These are phyloP conservation scores for Arthrobotrys pseudoclavata DNA, from an alignment of 2,329 filamentous ascomycete species.

Conservation along the genomic window DNA sequence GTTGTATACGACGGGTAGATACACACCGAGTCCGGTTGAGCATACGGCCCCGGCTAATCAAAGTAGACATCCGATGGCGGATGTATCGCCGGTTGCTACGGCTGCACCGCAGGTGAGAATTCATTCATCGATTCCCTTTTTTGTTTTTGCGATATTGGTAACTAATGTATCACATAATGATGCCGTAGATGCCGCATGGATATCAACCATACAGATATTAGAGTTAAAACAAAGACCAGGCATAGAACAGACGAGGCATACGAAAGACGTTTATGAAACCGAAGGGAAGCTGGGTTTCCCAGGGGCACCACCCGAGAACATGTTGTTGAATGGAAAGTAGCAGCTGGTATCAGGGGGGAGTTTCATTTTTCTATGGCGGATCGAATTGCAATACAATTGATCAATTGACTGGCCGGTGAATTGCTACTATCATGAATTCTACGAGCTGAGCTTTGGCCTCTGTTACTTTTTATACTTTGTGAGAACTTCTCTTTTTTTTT, in stretches of 20 bases:
- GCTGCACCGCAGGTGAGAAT: constrained; percentile 31
- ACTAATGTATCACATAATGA: constrained; percentile 12
- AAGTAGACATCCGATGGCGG: constrained; percentile 55
- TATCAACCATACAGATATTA: constrained; percentile 60
- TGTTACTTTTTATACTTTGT: background rate
- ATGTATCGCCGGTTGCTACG: constrained; percentile 37
- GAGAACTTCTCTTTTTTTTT: background rate
- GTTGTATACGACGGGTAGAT: constrained; percentile 26
- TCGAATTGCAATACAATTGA: background rate
- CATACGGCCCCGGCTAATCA: constrained; percentile 1
- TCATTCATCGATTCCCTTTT: background rate
- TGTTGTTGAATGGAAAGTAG: constrained; percentile 2
- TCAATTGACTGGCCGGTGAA: background rate
- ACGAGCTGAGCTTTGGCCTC: constrained; percentile 4
- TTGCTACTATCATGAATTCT: background rate
- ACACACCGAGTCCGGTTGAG: constrained; percentile 51
- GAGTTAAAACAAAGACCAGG: constrained; percentile 11
- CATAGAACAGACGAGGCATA: background rate
- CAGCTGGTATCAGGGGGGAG: background rate
- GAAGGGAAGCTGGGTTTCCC: constrained; percentile 38
- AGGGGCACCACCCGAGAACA: constrained; percentile 1
- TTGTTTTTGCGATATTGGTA: background rate
- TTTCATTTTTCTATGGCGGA: background rate
- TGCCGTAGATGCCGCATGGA: constrained; percentile 49
- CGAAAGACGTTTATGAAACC: background rate